Base-by-base conservation (phyloP, 345 rosid species). In the Dimocarpus longan region DNA sequence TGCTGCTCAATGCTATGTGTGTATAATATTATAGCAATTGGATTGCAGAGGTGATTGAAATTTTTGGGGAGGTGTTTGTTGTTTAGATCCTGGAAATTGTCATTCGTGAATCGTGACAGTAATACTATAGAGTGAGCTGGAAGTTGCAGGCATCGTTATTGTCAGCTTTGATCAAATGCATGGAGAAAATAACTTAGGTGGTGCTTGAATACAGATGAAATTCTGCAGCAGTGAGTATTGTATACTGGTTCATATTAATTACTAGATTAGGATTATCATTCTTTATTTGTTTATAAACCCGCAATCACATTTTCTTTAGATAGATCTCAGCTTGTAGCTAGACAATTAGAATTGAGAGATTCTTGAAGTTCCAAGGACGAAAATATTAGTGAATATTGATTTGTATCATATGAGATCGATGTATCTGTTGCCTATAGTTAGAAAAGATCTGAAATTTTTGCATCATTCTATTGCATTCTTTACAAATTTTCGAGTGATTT, bases 1-100 rank as follows among this genome's bases (percentile, higher is more conserved):
- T 96, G n/a, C 83, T 93, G 83, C 89, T 96, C 59, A 94, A 94
- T 68, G 92, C 80, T 37, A 26, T 94, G 52, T 96, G 99, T 81
- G 81, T 82, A 54, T 81, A 79, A 60, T 46, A 46, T 90, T 78
- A 70, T 19, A 76, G 76, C 39, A 76, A 76, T 64, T 26, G 26
- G 64, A 13, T 82, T 24, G 10, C 19, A 6, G 70, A 24, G 16
- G 71, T 26, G 22, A 24, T 43, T 10, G n/a, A 70, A 70, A 24
- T 11, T 57, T 52, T 56, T n/a, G 21, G 2, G 46, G 26, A 15
- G 22, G 42, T 52, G 74, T 2, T 15, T 19, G 10, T 24, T 19
- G 70, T 62, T 59, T 68, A 46, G 63, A 74, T 42, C 54, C 57
- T 19, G 37, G 66, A 75, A 72, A 24, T 26, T 56, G 42, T 67